A percentile compares a stretch with the other conserved stretches of the same genome.
Conservation (phyloP, 2,329 filamentous ascomycete genomes). For the Hymenoscyphus fructigenus region DNA sequence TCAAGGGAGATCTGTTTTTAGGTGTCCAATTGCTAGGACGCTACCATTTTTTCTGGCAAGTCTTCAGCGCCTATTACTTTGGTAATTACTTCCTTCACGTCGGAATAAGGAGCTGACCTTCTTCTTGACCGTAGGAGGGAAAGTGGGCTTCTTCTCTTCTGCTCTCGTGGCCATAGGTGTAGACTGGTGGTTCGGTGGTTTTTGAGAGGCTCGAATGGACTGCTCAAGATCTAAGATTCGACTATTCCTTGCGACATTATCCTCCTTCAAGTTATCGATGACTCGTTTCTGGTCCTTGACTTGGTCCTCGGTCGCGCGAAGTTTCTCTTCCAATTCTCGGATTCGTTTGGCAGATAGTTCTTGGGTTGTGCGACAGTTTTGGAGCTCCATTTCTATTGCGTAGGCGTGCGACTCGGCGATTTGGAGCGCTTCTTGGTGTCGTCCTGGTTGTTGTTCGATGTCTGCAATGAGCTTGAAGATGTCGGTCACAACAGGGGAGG, state of each 20-base stretch:
- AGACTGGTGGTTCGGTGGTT: neutral
- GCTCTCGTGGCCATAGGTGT: neutral
- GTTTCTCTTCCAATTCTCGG: neutral
- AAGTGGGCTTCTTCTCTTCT: neutral
- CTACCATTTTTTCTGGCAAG: neutral
- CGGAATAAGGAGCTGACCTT: conserved; percentile 1
- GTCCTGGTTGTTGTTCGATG: neutral
- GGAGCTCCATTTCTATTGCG: neutral
- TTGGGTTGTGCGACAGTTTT: neutral
- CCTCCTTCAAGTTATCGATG: neutral
- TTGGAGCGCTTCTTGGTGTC: neutral
- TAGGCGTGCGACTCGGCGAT: neutral
- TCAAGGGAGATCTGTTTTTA: neutral
- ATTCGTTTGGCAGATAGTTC: neutral
- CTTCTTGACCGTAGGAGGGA: neutral
- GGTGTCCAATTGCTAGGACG: neutral
- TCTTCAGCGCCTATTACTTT: neutral
- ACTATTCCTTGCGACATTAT: neutral
- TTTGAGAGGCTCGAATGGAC: neutral
- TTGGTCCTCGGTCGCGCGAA: neutral
- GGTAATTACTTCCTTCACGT: neutral
- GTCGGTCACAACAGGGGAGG: neutral
- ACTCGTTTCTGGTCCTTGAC: neutral
- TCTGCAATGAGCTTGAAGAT: conserved; percentile 1
- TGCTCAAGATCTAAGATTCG: neutral